Conservation (phyloP, 495 filamentous ascomycete species). For the Daldinia decipiens region DNA sequence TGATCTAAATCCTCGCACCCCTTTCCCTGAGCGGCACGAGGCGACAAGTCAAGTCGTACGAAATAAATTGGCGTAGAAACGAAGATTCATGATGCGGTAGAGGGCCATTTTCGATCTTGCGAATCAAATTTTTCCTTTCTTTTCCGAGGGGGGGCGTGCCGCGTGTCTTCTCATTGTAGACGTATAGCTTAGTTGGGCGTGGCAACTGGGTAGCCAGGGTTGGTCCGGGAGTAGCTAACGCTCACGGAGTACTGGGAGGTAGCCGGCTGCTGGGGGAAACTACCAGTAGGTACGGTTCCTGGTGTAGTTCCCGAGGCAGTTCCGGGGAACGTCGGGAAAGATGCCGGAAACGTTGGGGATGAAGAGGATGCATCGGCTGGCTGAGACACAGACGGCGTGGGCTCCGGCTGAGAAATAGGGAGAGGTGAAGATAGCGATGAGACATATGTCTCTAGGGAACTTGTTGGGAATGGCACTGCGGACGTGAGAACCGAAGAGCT, state of each 20-base stretch:
- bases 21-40: slow-evolving; percentile 11
- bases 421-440: background rate
- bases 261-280: background rate
- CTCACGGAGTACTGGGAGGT: slow-evolving; percentile 15
- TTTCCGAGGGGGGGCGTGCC: slow-evolving; percentile 2
- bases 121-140: background rate
- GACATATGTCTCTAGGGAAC: background rate
- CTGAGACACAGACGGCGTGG: background rate
- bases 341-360: slow-evolving; percentile 14
- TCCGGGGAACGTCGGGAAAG: slow-evolving; percentile 10
- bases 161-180: slow-evolving; percentile 3
- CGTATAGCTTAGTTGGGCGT: slow-evolving; percentile 1
- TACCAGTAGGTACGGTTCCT: slow-evolving; percentile 13
- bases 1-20: slow-evolving; percentile 6
- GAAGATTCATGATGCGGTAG: slow-evolving; percentile 4
- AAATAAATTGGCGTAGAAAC: slow-evolving; percentile 3
- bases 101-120: slow-evolving; percentile 8
- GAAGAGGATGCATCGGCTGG: background rate
- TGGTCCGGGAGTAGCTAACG: slow-evolving; percentile 25
- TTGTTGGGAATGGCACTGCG: slow-evolving; percentile 3
- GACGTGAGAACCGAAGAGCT: slow-evolving; percentile 5
- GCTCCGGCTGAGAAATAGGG: background rate
- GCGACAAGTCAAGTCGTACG: slow-evolving; percentile 3
- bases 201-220: background rate
- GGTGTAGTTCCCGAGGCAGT: background rate